These are phyloP conservation scores for Naegleria lovaniensis DNA, from an alignment of 208 protist genomes.

Conservation along the genomic window DNA sequence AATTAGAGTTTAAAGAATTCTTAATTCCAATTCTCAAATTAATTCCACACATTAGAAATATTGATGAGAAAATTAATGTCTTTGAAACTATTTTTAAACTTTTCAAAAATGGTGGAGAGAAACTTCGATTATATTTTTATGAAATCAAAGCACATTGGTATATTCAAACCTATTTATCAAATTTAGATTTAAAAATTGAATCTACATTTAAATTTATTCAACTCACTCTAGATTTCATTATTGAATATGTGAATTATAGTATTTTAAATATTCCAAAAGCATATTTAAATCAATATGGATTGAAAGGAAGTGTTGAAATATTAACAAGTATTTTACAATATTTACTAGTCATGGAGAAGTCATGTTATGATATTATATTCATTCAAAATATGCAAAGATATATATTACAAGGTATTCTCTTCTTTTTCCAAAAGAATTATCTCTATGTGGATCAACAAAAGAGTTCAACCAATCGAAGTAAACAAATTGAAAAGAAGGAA, in stretches of 20 bases:
- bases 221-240: background rate
- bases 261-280: background rate
- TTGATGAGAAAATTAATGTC: background rate
- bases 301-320: background rate
- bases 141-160: background rate
- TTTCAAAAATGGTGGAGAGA: background rate
- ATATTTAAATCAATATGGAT: background rate
- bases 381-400: slow-evolving; percentile 19
- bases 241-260: background rate
- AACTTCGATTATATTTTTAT: background rate
- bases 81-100: background rate
- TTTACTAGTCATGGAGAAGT: background rate
- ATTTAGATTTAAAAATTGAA: background rate
- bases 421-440: background rate
- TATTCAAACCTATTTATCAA: background rate
- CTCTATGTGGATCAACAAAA: background rate
- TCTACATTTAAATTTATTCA: background rate
- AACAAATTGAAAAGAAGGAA: background rate
- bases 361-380: background rate
- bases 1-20: background rate
- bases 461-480: too few species aligned
- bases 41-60: background rate
- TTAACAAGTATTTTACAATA: background rate
- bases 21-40: background rate
- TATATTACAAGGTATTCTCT: slow-evolving; percentile 8